These are phyloP conservation scores for Linanthus parryae DNA, from an alignment of 148 eudicot species.

Conservation along the genomic window DNA sequence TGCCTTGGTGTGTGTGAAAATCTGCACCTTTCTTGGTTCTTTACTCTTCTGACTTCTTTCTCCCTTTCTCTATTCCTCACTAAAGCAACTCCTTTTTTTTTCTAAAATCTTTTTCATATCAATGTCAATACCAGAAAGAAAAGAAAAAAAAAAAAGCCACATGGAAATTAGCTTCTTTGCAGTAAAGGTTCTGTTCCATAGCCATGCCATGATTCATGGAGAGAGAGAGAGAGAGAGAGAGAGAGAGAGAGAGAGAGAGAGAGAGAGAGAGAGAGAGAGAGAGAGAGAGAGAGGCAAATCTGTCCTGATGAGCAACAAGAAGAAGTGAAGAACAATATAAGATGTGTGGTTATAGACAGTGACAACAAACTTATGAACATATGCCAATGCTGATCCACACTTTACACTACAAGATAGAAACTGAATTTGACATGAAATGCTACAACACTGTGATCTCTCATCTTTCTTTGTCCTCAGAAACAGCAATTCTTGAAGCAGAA, in stretches of 20 bases:
- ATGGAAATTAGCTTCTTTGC: not conserved
- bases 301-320: too few species aligned
- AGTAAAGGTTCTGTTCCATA: not conserved
- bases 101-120: not conserved
- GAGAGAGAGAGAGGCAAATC: not conserved
- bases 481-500: slow-evolving; percentile 27
- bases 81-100: not conserved
- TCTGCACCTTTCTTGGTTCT: slow-evolving; percentile 9
- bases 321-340: too few species aligned
- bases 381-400: too few species aligned
- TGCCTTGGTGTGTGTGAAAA: slow-evolving; percentile 14
- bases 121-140: not conserved
- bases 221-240: too few species aligned
- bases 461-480: slow-evolving; percentile 23
- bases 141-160: too few species aligned
- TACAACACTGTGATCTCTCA: too few species aligned
- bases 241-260: not conserved
- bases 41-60: slow-evolving; percentile 2
- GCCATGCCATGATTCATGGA: not conserved
- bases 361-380: too few species aligned
- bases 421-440: too few species aligned
- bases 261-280: not conserved
- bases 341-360: too few species aligned
- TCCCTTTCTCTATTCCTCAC: not conserved
- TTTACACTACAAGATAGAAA: too few species aligned